Evolutionary conservation across 176 grass and related monocot species (phyloP).

Genomic region (Oryza australiensis): DNA sequence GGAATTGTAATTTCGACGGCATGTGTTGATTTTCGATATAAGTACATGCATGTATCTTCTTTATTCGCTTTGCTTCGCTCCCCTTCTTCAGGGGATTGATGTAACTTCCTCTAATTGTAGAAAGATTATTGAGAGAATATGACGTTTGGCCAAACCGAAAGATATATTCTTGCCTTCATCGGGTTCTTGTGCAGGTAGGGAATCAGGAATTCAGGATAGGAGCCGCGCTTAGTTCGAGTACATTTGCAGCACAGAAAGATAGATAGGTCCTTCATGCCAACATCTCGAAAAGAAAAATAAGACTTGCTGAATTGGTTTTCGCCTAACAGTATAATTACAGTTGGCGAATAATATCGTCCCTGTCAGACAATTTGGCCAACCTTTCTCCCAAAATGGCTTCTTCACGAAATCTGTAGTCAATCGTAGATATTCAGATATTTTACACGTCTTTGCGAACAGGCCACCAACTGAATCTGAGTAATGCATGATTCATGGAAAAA

Average conservation of each 20-base stretch:
- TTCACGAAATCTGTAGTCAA: background rate
- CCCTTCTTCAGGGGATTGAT: background rate
- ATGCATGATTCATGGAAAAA: no score
- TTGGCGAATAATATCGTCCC: background rate
- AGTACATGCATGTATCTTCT: no score
- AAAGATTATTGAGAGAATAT: background rate
- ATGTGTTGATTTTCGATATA: background rate
- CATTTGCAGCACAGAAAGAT: background rate
- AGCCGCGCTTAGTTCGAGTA: background rate
- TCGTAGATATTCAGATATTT: background rate
- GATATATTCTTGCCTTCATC: constrained; percentile 31
- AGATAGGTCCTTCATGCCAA: background rate
- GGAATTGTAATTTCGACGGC: background rate
- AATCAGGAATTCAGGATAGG: background rate
- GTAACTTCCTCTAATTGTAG: background rate
- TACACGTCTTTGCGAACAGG: background rate
- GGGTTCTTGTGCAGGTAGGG: background rate
- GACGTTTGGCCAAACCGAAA: background rate
- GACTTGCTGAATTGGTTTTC: background rate
- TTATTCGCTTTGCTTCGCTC: background rate
- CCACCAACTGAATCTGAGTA: background rate
- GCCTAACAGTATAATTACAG: background rate
- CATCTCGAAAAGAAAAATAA: background rate
- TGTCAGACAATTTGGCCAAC: background rate
- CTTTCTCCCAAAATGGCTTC: background rate